Conservation (phyloP, 495 filamentous ascomycete species). For the Polyplosphaeria fusca region DNA sequence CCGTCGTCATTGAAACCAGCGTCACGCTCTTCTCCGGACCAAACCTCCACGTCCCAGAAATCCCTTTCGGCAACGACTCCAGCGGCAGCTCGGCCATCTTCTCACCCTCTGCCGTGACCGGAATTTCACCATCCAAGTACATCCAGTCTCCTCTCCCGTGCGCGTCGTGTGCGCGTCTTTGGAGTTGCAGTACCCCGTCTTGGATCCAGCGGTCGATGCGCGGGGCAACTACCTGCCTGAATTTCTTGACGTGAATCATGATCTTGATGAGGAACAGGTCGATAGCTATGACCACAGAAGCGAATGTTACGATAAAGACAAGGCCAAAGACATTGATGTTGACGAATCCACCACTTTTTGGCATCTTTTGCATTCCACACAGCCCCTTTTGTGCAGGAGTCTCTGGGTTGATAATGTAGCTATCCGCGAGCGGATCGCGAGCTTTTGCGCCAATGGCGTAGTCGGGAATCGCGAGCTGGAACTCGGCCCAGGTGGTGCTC, state of each 20-base stretch:
- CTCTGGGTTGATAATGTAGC: not conserved
- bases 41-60: not conserved
- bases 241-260: not conserved
- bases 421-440: not conserved
- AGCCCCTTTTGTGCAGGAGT: constrained; percentile 1
- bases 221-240: not conserved
- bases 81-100: not conserved
- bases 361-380: constrained; percentile 8
- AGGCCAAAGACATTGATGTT: constrained; percentile 22
- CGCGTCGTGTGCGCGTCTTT: constrained; percentile 11
- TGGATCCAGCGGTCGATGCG: constrained; percentile 16
- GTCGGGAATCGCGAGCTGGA: constrained; percentile 4
- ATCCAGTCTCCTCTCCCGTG: constrained; percentile 2
- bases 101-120: not conserved
- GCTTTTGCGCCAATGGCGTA: constrained; percentile 7
- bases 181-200: constrained; percentile 9
- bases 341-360: constrained; percentile 14
- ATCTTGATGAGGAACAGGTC: constrained; percentile 5
- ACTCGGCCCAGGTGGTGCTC: not conserved
- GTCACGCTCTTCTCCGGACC: too few relatives aligned
- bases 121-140: not conserved
- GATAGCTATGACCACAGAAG: not conserved
- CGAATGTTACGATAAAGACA: not conserved
- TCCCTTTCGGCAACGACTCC: not conserved
- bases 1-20: too few relatives aligned